Conservation (phyloP, 805 yeast species). For the Spathaspora hagerdaliae region DNA sequence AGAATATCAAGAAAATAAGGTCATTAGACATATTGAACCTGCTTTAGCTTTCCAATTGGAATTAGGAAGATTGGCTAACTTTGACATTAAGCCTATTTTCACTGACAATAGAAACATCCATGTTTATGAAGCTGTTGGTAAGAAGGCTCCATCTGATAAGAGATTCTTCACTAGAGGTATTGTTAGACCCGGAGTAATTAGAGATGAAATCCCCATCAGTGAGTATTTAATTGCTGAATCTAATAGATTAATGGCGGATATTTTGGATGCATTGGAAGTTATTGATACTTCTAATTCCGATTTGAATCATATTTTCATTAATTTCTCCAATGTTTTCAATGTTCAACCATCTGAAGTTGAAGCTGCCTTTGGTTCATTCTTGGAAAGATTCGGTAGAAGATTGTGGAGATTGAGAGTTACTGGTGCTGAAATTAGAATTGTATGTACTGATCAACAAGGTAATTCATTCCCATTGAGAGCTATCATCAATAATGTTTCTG, state of each 20-base stretch:
- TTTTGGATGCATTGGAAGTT: conserved; percentile 90
- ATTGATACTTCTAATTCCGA: conserved; percentile 94
- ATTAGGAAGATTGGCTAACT: conserved; percentile 88
- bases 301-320: conserved; percentile 93
- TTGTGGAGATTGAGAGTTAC: conserved; percentile 95
- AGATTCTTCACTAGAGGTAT: conserved; percentile 97
- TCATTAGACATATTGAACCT: conserved; percentile 97
- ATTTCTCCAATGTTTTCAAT: conserved; percentile 93
- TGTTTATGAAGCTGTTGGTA: conserved; percentile 94
- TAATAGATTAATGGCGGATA: conserved; percentile 91
- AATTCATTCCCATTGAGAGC: conserved; percentile 95
- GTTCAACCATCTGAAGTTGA: conserved; percentile 94
- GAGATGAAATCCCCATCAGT: conserved; percentile 88
- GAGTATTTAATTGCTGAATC: conserved; percentile 96
- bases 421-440: conserved; percentile 95
- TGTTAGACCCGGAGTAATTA: conserved; percentile 90
- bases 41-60: conserved; percentile 97
- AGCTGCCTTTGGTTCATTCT: conserved; percentile 95
- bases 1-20: conserved; percentile 78
- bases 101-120: conserved; percentile 97
- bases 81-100: conserved; percentile 89
- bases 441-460: conserved; percentile 86
- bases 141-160: conserved; percentile 89
- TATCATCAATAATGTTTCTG: conserved; percentile 91
- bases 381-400: conserved; percentile 96